Base-by-base conservation (phyloP, 2,329 filamentous ascomycete species). In the Penicillium hesseltinei region DNA sequence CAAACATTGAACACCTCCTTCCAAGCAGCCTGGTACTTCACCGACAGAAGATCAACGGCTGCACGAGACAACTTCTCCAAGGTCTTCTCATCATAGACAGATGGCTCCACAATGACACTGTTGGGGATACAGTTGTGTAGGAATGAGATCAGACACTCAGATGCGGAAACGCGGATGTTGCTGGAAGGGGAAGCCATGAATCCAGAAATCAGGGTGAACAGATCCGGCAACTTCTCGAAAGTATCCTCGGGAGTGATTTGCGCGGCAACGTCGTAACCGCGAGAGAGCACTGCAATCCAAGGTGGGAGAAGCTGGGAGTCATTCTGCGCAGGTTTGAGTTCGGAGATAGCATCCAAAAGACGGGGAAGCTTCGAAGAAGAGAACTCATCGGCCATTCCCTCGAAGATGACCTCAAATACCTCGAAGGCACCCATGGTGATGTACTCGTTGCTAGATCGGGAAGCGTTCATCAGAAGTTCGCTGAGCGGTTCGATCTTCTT, bases 381-480 rank as follows among this genome's bases (percentile, higher is more conserved):
- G 48, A 92, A 83, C 64, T 96, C 91, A 64, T 92, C 89, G 17
- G 87, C 84, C 88, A 99, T 92, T 8, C 92, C 89, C 66, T 89
- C 88, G 64, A 99, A 97, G 44, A 97, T 96, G 73, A 96, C 89
- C 74, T 99, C 94, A 68, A 99, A 99, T 4, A 97, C 93, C 64
- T 97, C 93, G 67, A 99, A 97, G 0, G 92, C 90, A 11, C 91
- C 89, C 88, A 97, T 95, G 33, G 92, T 96, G 80, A 99, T 88
- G 73, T 93, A 96, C 72, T 97, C 92, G 73, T 95, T 97, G 73
- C 87, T 94, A 9, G 90, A 92, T 70, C 88, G 88, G 31, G 93
- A 93, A 60, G 97, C 96, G 64, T 87, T 87, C 65, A 99, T 84
- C 57, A 99, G 79, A 53, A 96, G 79, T 74, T 97, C 92, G 74